Evolutionary conservation across 768 basidiomycete species (phyloP).

Genomic region (Trametes cubensis): DNA sequence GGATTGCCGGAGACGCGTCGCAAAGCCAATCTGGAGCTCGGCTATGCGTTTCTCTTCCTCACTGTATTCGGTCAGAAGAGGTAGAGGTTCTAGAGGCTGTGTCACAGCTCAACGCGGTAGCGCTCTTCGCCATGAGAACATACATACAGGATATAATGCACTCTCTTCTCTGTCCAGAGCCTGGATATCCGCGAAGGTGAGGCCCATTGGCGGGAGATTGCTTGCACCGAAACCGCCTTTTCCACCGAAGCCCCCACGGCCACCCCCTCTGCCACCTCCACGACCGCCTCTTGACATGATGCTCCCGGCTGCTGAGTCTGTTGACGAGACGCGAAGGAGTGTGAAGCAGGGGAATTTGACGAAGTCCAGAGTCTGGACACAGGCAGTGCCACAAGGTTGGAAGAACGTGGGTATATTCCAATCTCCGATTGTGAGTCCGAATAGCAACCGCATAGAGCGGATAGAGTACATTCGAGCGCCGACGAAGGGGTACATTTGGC

Average conservation of each 20-base stretch:
- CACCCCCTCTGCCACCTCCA: constrained; percentile 51
- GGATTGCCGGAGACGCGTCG: constrained; percentile 64
- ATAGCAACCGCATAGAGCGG: constrained; percentile 15
- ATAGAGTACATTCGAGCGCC: constrained; percentile 45
- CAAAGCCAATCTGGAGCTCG: constrained; percentile 68
- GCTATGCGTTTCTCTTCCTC: constrained; percentile 67
- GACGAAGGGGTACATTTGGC: constrained; percentile 32
- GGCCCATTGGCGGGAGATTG: constrained; percentile 70
- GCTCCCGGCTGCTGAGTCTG: no score
- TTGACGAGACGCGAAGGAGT: not conserved
- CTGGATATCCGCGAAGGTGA: constrained; percentile 80
- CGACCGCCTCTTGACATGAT: constrained; percentile 57
- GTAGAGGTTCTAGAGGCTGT: constrained; percentile 70
- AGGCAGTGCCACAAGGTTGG: constrained; percentile 21
- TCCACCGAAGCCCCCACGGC: constrained; percentile 64
- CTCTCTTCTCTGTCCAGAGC: constrained; percentile 75
- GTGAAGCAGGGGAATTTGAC: not conserved
- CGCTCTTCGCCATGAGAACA: constrained; percentile 6
- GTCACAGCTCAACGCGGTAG: constrained; percentile 24
- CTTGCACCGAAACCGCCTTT: constrained; percentile 42
- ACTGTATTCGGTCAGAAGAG: constrained; percentile 67
- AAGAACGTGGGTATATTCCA: constrained; percentile 12
- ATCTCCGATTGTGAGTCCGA: constrained; percentile 25
- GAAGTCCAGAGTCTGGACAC: not conserved
- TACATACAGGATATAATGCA: constrained; percentile 78